phyloP scores from a whole-genome alignment of 108 stramenopile species.

The Skeletonema costatum region DNA sequence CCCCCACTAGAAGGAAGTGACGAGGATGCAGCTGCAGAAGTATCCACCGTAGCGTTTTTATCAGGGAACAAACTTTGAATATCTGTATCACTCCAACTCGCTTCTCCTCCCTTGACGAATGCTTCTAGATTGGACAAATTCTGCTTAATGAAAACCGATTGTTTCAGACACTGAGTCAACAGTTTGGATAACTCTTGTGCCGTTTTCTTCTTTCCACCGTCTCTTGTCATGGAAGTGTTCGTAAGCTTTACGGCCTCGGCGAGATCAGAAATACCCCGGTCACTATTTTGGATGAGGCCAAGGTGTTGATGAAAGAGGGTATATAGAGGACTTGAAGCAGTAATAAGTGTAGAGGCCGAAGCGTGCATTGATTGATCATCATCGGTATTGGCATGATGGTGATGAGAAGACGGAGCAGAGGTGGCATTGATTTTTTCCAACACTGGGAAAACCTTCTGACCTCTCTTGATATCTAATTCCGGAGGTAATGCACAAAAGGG shows the following conservation, averaged over 20 bases:
- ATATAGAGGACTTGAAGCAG: background rate
- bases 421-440: constrained; percentile 25
- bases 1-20: background rate
- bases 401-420: background rate
- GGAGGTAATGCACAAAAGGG: constrained; percentile 21
- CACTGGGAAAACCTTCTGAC: constrained; percentile 3
- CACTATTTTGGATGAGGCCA: constrained; percentile 8
- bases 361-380: background rate
- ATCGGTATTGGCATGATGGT: constrained; percentile 3
- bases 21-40: background rate
- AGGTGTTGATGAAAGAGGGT: constrained; percentile 21
- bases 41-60: background rate
- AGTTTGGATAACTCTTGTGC: constrained; percentile 28
- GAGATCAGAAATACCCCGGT: constrained; percentile 6
- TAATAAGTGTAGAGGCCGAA: background rate
- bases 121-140: constrained; percentile 37
- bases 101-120: background rate
- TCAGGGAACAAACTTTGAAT: background rate
- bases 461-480: constrained; percentile 14
- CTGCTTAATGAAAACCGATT: constrained; percentile 32
- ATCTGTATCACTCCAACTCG: background rate
- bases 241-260: background rate
- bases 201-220: background rate
- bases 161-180: constrained; percentile 9
- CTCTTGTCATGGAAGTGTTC: background rate